Percentiles rank a stretch among this genome's conserved stretches.
Conservation (phyloP, 169 alveolate species). For the Babesia bigemina region DNA sequence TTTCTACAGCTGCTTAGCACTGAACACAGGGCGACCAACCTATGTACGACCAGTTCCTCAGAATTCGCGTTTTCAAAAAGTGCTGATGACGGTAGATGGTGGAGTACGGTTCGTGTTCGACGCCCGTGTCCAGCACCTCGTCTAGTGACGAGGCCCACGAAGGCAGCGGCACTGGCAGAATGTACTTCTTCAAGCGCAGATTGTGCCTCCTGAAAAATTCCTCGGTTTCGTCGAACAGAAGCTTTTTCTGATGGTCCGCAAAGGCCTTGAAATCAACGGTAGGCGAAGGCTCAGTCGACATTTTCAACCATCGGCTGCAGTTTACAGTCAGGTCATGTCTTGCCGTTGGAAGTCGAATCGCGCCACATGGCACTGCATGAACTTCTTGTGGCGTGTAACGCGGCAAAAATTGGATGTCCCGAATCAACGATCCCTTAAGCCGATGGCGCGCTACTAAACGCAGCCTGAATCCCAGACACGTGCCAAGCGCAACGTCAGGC, state of each 20-base stretch:
- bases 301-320: constrained; percentile 49
- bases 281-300: constrained; percentile 53
- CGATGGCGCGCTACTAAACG: neutral
- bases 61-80: constrained; percentile 72
- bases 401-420: neutral
- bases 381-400: neutral
- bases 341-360: neutral
- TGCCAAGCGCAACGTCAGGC: no score
- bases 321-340: neutral
- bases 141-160: constrained; percentile 62
- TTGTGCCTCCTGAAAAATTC: constrained; percentile 48
- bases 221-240: constrained; percentile 62
- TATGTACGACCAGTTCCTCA: constrained; percentile 78
- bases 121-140: constrained; percentile 66
- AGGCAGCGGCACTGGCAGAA: constrained; percentile 61
- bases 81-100: constrained; percentile 76
- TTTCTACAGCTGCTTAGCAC: constrained; percentile 34
- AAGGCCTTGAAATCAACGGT: constrained; percentile 57
- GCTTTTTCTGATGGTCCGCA: constrained; percentile 49
- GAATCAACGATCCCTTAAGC: neutral
- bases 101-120: constrained; percentile 60
- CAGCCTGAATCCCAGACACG: no score
- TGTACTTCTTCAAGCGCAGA: constrained; percentile 52
- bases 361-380: neutral
- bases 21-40: constrained; percentile 20